Base-by-base conservation (phyloP, 495 filamentous ascomycete species). In the Aspergillus saccharolyticus region DNA sequence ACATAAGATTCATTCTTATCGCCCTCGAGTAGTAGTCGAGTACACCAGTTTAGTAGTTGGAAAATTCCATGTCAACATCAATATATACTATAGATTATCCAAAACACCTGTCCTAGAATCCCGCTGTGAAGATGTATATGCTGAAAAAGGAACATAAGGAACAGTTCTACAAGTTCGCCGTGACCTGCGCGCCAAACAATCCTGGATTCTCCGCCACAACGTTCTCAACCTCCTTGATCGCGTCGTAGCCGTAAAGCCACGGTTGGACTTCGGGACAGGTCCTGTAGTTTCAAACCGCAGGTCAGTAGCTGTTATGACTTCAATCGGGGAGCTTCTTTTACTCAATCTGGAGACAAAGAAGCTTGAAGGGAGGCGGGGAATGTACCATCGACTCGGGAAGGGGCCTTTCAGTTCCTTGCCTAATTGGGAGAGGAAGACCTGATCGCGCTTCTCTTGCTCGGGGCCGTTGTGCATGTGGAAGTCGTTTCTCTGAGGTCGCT, bases 171-270 rank as follows among this genome's bases (percentile, higher is more conserved):
- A 60, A 30, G 21, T 56, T 56, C 48, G 53, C 20, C 33, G 47
- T 61, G 16, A 18, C 25, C 43, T 42, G 25, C 25, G 10, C 30
- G 1, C 53, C 42, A 47, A 72, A 74, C 16, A 74, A 19, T 10
- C 50, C 61, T 8, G 66, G 63, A 57, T 78, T 70, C 52, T 66
- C 49, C 56, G 57, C 61, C 30, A 78, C 81, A 1, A 73, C 81
- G 28, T 72, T 71, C 59, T 84, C 78, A 1, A 80, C 83, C 61
- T 83, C 83, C 42, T 67, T 69, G 54, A 82, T 77, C 9, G 81
- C 80, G 68, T 86, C 80, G 53, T 86, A 85, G n/a, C 81, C 82
- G 56, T 80, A 86, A 47, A 86, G 52, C 70, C 83, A 84, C 25
- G 73, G 75, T 65, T 84, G 82, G 3, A 85, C 78, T 45, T 77